Evolutionary conservation across 1,139 yeast genomes (phyloP).

Genomic region (Geotrichum phurueaensis): DNA sequence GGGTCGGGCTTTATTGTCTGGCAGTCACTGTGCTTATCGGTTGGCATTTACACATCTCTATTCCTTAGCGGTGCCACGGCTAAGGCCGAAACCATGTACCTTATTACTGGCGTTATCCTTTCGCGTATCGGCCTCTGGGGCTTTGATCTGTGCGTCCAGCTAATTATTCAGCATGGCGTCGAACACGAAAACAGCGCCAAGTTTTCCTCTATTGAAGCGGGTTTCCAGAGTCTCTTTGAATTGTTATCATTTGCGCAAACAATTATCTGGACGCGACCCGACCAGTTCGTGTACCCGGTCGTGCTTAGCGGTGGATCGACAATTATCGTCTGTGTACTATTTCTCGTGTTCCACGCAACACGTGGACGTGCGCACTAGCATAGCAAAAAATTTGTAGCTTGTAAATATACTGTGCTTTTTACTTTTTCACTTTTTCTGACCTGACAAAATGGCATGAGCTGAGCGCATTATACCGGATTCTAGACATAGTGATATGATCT

Average conservation of each 20-base stretch:
- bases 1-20: slow-evolving; percentile 31
- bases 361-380: not conserved
- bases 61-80: slow-evolving; percentile 17
- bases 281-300: slow-evolving; percentile 31
- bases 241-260: slow-evolving; percentile 32
- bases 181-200: slow-evolving; percentile 31
- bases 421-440: not conserved
- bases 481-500: not conserved
- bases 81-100: not conserved
- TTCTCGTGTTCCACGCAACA: not conserved
- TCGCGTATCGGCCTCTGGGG: slow-evolving; percentile 41
- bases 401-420: not conserved
- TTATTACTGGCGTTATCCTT: slow-evolving; percentile 31
- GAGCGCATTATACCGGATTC: no score
- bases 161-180: slow-evolving; percentile 33
- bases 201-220: slow-evolving; percentile 36
- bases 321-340: slow-evolving; percentile 24
- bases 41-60: slow-evolving; percentile 15
- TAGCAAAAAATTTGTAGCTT: not conserved
- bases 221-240: slow-evolving; percentile 35
- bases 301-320: slow-evolving; percentile 27
- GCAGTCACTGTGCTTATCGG: slow-evolving; percentile 23
- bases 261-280: slow-evolving; percentile 33
- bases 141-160: slow-evolving; percentile 36
- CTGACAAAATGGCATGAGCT: no score